phyloP scores from a whole-genome alignment of 164 flowering plant genomes.

The Liquidambar formosana region DNA sequence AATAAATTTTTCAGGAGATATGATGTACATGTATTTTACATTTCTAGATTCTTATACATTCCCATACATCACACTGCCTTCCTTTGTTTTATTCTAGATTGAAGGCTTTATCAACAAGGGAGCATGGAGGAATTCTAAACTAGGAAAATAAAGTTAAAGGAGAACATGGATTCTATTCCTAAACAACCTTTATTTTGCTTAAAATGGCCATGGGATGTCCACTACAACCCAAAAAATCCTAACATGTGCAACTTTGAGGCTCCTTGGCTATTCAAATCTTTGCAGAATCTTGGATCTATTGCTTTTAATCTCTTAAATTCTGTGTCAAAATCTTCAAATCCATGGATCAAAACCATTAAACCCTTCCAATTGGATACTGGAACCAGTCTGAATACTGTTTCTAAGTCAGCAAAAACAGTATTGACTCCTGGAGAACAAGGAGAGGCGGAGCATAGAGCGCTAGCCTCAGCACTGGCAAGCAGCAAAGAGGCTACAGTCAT shows the following conservation, averaged over 20 bases:
- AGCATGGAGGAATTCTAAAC: neutral
- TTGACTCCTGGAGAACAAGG: conserved; percentile 73
- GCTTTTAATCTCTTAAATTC: conserved; percentile 45
- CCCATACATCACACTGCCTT: too few species aligned
- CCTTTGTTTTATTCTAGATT: too few species aligned
- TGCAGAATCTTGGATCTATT: conserved; percentile 48
- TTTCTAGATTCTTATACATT: too few species aligned
- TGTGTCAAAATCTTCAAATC: conserved; percentile 26
- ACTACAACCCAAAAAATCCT: conserved; percentile 34
- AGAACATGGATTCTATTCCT: conserved; percentile 28
- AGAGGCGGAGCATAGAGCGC: conserved; percentile 85
- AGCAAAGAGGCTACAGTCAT: conserved; percentile 83
- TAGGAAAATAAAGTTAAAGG: neutral
- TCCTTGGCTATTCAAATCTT: conserved; percentile 82
- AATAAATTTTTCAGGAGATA: too few species aligned
- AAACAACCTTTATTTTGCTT: conserved; percentile 56
- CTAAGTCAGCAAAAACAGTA: conserved; percentile 16
- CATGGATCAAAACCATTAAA: conserved; percentile 18
- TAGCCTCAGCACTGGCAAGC: conserved; percentile 76
- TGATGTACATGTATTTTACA: too few species aligned
- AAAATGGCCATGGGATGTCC: conserved; percentile 70
- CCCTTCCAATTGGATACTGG: conserved; percentile 15
- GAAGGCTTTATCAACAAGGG: neutral
- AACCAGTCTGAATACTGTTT: conserved; percentile 2
- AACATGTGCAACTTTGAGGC: conserved; percentile 48